These are phyloP conservation scores for Peltaster fructicola DNA, from an alignment of 2,329 filamentous ascomycete species.

Conservation along the genomic window DNA sequence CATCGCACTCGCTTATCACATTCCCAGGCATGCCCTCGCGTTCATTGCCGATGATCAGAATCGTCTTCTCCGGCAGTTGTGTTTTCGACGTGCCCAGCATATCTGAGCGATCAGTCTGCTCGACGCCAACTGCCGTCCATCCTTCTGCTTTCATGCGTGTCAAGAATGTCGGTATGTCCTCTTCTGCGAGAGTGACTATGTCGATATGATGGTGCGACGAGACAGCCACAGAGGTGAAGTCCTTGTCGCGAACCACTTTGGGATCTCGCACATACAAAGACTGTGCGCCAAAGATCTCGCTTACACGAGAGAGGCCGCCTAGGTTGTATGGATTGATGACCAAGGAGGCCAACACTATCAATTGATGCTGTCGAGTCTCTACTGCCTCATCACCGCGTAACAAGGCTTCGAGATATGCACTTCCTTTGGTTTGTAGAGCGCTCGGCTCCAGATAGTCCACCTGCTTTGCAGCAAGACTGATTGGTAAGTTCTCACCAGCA, in stretches of 20 bases:
- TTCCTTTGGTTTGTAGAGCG: constrained; percentile 34
- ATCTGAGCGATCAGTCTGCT: constrained; percentile 34
- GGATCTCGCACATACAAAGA: constrained; percentile 27
- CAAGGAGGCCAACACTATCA: constrained; percentile 33
- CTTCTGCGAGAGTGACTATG: constrained; percentile 19
- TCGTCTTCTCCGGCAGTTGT: constrained; percentile 17
- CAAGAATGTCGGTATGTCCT: constrained; percentile 20
- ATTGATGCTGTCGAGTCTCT: constrained; percentile 14
- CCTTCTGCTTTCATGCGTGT: constrained; percentile 26
- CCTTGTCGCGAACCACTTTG: constrained; percentile 25
- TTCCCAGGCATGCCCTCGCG: constrained; percentile 32
- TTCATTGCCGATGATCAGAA: constrained; percentile 33
- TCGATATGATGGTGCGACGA: constrained; percentile 32
- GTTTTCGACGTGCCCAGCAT: constrained; percentile 23
- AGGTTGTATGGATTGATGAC: constrained; percentile 34
- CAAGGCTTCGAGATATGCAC: constrained; percentile 23
- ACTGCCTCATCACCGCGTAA: constrained; percentile 9
- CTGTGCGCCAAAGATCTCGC: constrained; percentile 33
- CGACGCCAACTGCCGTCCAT: constrained; percentile 34
- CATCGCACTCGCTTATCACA: constrained; percentile 31
- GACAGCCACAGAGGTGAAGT: constrained; percentile 33
- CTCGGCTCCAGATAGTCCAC: constrained; percentile 6
- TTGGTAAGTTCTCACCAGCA: constrained; percentile 2
- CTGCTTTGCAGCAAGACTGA: constrained; percentile 3
- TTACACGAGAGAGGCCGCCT: constrained; percentile 31